These are phyloP conservation scores for Dryas integrifolia DNA, from an alignment of 331 rosid genomes.

Conservation along the genomic window DNA sequence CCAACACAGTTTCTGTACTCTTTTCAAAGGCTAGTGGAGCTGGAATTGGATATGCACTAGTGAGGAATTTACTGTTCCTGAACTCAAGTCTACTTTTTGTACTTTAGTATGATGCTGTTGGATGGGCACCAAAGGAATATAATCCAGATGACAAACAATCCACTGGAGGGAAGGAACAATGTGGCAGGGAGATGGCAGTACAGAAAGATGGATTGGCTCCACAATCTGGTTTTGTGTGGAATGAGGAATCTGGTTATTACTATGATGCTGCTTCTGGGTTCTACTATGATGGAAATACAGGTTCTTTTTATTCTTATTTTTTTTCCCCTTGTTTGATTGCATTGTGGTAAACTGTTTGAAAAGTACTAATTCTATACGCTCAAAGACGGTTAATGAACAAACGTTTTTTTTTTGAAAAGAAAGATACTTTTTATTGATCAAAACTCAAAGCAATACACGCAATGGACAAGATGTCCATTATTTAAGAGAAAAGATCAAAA, in stretches of 20 bases:
- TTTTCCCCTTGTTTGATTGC: neutral
- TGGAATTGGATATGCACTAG: neutral
- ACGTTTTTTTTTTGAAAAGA: no score
- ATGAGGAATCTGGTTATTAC: constrained; percentile 95
- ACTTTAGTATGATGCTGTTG: constrained; percentile 81
- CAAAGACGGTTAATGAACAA: no score
- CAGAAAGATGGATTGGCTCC: constrained; percentile 65
- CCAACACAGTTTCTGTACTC: no score
- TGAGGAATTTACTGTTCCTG: neutral
- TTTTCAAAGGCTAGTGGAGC: neutral
- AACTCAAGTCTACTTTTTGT: neutral
- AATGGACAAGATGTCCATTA: no score
- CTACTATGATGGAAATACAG: constrained; percentile 97
- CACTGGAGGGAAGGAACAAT: constrained; percentile 52
- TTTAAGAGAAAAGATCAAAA: no score
- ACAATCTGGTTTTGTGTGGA: constrained; percentile 96
- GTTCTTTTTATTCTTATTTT: constrained; percentile 32
- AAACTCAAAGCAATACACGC: no score
- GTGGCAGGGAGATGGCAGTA: constrained; percentile 42
- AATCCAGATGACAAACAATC: constrained; percentile 80
- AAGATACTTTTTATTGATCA: no score
- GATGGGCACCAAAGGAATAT: constrained; percentile 99
- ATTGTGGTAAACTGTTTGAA: neutral
- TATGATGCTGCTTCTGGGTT: constrained; percentile 96
- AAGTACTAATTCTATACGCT: no score